Base-by-base conservation (phyloP, 2,329 filamentous ascomycete genomes). In the Plenodomus tracheiphilus region DNA sequence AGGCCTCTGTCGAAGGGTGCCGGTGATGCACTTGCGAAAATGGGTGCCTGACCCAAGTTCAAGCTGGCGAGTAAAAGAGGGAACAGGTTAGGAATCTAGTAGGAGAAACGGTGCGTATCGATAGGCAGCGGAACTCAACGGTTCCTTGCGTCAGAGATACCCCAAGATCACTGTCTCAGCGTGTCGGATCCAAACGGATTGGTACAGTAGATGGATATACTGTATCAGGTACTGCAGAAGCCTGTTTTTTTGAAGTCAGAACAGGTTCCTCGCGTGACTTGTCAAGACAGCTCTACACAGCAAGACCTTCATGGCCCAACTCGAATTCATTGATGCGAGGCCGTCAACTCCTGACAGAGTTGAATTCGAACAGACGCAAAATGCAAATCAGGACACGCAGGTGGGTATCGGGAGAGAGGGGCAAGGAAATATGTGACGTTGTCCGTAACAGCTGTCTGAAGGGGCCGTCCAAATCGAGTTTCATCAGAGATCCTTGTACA, bases 401-500 rank as follows among this genome's bases (percentile, higher is more conserved):
- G 28, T 32, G 28, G 28, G 15, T 15, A 8, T 32, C 28, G 6
- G 28, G 15, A 32, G 15, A 15, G 22, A 25, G 22, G 28, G 28
- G 6, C 15, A 32, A 8, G 4, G 6, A 35, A 40, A 47, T 47
- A 56, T 71, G 68, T 61, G 59, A 72, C 69, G 52, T 52, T 61
- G 56, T 49, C 47, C 39, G 69, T 71, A 64, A 56, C 68, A 71
- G 64, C 49, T 45, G 43, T 39, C 53, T 50, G 51, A 53, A 54
- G 51, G 52, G 44, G 57, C 60, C 40, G n/a, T 65, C 55, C 63
- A 65, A 62, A 60, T 39, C 54, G 61, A 51, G 68, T 70, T 71
- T 71, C 66, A 69, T 59, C 59, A 64, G 43, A 49, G 53, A 61
- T 51, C 47, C 43, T 49, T 52, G 58, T 62, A 71, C 69, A 56